These are phyloP conservation scores for Globisporangium middletonii DNA, from an alignment of 352 stramenopile species.

Conservation along the genomic window DNA sequence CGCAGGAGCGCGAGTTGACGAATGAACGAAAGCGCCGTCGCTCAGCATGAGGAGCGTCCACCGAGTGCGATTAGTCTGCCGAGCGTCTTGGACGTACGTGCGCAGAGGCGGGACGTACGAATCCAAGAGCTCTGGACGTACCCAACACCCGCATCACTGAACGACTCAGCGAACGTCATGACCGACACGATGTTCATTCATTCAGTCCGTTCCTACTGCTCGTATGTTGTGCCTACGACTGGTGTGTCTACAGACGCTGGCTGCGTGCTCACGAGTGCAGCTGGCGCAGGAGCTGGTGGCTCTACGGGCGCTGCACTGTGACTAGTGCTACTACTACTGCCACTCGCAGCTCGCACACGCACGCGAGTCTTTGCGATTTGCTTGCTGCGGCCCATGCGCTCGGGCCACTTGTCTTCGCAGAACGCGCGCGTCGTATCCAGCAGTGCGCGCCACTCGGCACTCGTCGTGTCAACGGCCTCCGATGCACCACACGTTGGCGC, in stretches of 20 bases:
- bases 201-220: too few relatives aligned
- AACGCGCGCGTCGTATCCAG: constrained; percentile 31
- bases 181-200: too few relatives aligned
- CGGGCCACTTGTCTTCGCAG: constrained; percentile 63
- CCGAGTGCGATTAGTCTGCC: too few relatives aligned
- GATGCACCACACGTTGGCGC: neutral
- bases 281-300: neutral
- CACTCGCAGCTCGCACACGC: neutral
- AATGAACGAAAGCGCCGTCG: neutral
- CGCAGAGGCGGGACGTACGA: too few relatives aligned
- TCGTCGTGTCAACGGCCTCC: neutral
- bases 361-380: constrained; percentile 20
- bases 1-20: too few relatives aligned
- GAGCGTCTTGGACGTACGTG: too few relatives aligned
- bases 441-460: constrained; percentile 27
- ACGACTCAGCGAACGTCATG: too few relatives aligned
- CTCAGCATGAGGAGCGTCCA: neutral
- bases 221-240: too few relatives aligned
- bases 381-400: constrained; percentile 47
- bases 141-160: too few relatives aligned
- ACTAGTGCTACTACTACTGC: neutral
- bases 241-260: too few relatives aligned
- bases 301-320: neutral
- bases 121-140: too few relatives aligned
- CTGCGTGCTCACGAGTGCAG: neutral